phyloP scores from a whole-genome alignment of 208 protist species.

The Acanthamoeba sp. region DNA sequence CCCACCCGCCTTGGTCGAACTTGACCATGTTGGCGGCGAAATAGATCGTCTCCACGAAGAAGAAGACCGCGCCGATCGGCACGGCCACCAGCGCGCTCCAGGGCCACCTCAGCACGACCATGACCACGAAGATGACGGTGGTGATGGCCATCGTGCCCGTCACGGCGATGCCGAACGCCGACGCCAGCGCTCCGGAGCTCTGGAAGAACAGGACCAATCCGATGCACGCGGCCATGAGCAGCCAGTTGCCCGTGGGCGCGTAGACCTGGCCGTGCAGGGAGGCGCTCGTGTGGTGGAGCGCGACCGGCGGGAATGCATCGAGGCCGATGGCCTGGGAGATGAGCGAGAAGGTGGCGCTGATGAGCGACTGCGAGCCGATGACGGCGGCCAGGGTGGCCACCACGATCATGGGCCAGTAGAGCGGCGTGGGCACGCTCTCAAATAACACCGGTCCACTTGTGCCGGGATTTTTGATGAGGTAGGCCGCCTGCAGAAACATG shows the following conservation, averaged over 20 bases:
- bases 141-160: constrained; percentile 57
- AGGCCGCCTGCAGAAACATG: no score
- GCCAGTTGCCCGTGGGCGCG: background rate
- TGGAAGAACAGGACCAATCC: constrained; percentile 28
- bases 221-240: background rate
- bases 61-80: background rate
- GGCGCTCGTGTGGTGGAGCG: background rate
- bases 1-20: constrained; percentile 19
- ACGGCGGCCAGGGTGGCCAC: background rate
- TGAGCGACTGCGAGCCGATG: constrained; percentile 21
- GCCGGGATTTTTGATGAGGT: no score
- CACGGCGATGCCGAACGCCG: constrained; percentile 34
- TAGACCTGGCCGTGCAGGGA: constrained; percentile 2
- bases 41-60: constrained; percentile 25
- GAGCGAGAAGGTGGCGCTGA: constrained; percentile 63
- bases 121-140: constrained; percentile 16
- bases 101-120: background rate
- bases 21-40: constrained; percentile 44
- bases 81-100: background rate
- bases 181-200: background rate
- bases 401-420: background rate
- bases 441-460: background rate
- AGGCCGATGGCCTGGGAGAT: constrained; percentile 21
- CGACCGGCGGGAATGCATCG: background rate
- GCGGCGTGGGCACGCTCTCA: background rate